Evolutionary conservation across 805 yeast species (phyloP).

Genomic region (Schwanniomyces sp.): DNA sequence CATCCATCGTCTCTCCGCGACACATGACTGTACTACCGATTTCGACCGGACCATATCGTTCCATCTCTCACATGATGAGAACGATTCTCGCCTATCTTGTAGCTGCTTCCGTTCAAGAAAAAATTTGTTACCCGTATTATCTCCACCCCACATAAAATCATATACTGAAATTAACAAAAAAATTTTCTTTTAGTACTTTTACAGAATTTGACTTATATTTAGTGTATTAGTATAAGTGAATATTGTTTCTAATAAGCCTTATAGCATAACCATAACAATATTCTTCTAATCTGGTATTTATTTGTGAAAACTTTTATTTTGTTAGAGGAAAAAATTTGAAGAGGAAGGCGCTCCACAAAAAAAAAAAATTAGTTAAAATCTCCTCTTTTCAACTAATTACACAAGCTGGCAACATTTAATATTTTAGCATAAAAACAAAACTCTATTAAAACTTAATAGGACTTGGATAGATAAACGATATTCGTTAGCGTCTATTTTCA

Average conservation of each 20-base stretch:
- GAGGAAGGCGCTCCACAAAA: slow-evolving; percentile 1
- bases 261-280: too few species aligned
- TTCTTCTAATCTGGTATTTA: too few species aligned
- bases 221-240: too few species aligned
- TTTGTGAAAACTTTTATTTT: neutral
- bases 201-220: too few species aligned
- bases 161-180: neutral
- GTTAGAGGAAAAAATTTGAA: neutral
- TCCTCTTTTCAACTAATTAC: neutral
- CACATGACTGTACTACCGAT: neutral
- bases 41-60: neutral
- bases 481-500: too few species aligned
- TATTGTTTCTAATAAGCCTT: too few species aligned
- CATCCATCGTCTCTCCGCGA: neutral
- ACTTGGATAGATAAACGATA: too few species aligned
- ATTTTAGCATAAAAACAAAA: neutral
- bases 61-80: neutral
- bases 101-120: neutral
- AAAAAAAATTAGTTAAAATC: neutral
- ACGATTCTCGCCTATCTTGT: neutral
- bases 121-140: neutral
- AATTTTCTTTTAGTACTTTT: neutral
- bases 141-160: neutral
- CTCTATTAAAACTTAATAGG: too few species aligned
- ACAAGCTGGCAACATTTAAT: neutral